Conservation (phyloP, 1,284 basidiomycete species). For the Austroboletus niveus region DNA sequence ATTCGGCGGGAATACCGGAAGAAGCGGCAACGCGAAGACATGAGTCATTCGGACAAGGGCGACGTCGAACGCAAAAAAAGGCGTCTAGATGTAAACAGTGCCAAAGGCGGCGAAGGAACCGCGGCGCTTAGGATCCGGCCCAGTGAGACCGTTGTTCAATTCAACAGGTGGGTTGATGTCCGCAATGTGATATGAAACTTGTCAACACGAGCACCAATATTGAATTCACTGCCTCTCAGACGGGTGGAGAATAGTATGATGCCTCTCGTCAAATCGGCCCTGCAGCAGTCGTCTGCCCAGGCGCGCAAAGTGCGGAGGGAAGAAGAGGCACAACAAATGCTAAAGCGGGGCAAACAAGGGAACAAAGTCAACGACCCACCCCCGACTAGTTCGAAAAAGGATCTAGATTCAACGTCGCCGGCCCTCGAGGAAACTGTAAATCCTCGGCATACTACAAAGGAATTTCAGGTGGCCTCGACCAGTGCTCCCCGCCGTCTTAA, state of each 20-base stretch:
- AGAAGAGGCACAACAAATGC: conserved; percentile 32
- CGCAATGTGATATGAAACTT: conserved; percentile 4
- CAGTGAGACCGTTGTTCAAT: conserved; percentile 70
- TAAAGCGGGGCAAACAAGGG: conserved; percentile 14
- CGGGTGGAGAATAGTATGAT: conserved; percentile 71
- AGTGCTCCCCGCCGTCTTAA: conserved; percentile 64
- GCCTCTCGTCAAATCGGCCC: conserved; percentile 57
- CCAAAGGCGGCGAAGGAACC: conserved; percentile 20
- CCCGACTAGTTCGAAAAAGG: conserved; percentile 12
- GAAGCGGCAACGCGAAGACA: conserved; percentile 43
- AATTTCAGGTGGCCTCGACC: conserved; percentile 54
- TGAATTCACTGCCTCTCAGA: conserved; percentile 35
- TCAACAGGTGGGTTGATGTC: conserved; percentile 57
- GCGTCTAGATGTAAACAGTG: conserved; percentile 23
- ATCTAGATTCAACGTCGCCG: conserved; percentile 16
- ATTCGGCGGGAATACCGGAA: conserved; percentile 53
- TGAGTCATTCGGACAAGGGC: conserved; percentile 29
- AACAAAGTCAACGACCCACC: conserved; percentile 15
- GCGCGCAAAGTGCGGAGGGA: conserved; percentile 47
- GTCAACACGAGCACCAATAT: conserved; percentile 2
- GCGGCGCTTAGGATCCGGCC: conserved; percentile 50
- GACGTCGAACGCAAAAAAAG: conserved; percentile 39
- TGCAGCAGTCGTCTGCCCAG: conserved; percentile 53
- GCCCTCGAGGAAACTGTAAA: conserved; percentile 18
- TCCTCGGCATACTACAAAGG: conserved; percentile 39